A percentile compares a stretch with the other conserved stretches of the same genome.
phyloP scores from a whole-genome alignment of 148 eudicot species.

The Rhododendron williamsianum region DNA sequence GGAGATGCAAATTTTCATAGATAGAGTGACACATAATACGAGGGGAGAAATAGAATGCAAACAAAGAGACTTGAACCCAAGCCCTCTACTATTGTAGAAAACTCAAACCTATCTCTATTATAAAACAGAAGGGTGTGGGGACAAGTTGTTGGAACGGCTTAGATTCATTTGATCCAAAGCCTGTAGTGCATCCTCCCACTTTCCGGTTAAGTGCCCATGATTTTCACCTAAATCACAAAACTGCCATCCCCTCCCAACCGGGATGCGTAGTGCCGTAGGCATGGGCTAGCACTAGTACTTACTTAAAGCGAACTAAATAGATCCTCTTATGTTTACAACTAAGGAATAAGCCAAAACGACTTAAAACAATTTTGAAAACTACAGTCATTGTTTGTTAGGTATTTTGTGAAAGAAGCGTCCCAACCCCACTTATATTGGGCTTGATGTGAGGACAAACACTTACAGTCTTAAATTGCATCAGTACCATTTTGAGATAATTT shows the following conservation, averaged over 20 bases:
- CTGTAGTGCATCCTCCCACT: no score
- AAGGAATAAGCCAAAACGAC: not conserved
- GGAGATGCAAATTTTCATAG: not conserved
- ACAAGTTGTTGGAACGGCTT: no score
- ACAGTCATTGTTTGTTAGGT: not conserved
- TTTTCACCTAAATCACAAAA: no score
- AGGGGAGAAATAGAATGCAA: not conserved
- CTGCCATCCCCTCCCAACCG: no score
- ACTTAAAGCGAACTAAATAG: not conserved
- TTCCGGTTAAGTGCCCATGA: no score
- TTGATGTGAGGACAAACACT: not conserved
- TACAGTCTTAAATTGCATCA: not conserved
- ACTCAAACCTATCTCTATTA: no score
- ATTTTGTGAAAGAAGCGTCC: not conserved
- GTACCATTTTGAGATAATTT: not conserved
- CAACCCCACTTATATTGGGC: not conserved
- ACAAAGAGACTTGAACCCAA: not conserved
- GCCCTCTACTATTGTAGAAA: not conserved
- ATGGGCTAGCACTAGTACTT: not conserved
- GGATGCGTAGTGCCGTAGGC: no score
- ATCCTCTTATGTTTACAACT: not conserved
- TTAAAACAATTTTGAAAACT: not conserved
- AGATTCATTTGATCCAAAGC: no score
- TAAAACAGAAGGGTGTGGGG: no score
- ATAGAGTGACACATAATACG: not conserved